Base-by-base conservation (phyloP, 306 rosid genomes). In the Dalbergia cochinchinensis region DNA sequence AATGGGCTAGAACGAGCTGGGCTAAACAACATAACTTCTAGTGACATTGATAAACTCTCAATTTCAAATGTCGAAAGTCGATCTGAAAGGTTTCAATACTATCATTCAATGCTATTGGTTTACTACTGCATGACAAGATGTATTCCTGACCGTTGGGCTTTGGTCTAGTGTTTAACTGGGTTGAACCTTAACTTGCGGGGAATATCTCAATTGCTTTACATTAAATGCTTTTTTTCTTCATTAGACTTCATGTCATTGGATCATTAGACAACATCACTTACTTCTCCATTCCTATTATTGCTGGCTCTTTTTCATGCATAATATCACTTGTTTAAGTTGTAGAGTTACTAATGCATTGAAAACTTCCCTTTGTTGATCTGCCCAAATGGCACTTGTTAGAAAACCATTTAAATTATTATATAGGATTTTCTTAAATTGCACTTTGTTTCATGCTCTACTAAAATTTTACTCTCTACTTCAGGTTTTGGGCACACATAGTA, bases 401-500 rank as follows among this genome's bases (percentile, higher is more conserved):
- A 42, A 42, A 42, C 47, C n/a, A n/a, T 48, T 48, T 48, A 4
- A 59, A 15, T 73, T 76, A 33, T 55, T 70, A 4, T 53, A 14
- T 42, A 58, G 39, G 18, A 7, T 57, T 79, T 76, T 33, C 31
- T 79, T 39, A 48, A 74, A 64, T 76, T 80, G 68, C 60, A 45
- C 15, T 79, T 7, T 61, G 16, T 48, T 15, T 59, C 20, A 48
- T 41, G 61, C 65, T 64, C 39, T 80, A 37, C 61, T 69, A 44
- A 72, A 77, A 34, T 57, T 69, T n/a, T 15, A 12, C 50, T 11
- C 74, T 84, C 79, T 80, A 20, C 72, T 62, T 73, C 86, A 95
- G 99, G 90, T 88, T 91, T 76, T 95, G 97, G 97, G 78, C 86
- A 79, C 98, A 95, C 86, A 69, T 95, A 83, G 64, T 90, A 72